Conservation (phyloP, 495 filamentous ascomycete species). For the Pseudevernia furfuracea region DNA sequence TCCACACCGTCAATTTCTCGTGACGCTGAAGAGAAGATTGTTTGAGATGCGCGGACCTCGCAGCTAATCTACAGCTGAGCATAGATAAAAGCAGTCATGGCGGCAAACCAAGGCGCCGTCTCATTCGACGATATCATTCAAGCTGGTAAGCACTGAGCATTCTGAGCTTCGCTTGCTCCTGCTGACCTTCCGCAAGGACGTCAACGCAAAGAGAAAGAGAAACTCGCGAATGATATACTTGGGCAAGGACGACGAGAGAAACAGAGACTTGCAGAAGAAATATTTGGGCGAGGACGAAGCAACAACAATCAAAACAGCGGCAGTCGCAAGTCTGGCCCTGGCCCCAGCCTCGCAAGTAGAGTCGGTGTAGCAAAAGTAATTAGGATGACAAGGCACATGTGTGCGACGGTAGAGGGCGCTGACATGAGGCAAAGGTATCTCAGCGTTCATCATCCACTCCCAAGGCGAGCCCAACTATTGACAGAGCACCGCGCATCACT, state of each 20-base stretch:
- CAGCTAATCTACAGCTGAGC: not conserved
- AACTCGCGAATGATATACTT: slow-evolving; percentile 9
- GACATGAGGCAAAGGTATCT: slow-evolving; percentile 21
- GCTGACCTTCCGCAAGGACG: slow-evolving; percentile 20
- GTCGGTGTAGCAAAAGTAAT: slow-evolving; percentile 65
- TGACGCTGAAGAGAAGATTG: not conserved
- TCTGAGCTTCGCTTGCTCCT: slow-evolving; percentile 1
- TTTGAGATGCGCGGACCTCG: not conserved
- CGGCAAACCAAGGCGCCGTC: slow-evolving; percentile 40
- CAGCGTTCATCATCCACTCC: slow-evolving; percentile 41
- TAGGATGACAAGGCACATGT: not conserved
- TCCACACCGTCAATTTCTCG: not conserved
- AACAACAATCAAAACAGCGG: slow-evolving; percentile 47
- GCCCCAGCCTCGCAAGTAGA: slow-evolving; percentile 63
- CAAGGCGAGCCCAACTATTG: slow-evolving; percentile 31
- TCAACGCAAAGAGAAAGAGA: slow-evolving; percentile 15
- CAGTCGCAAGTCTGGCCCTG: slow-evolving; percentile 38
- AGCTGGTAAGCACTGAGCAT: slow-evolving; percentile 39
- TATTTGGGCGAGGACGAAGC: slow-evolving; percentile 59
- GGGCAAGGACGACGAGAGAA: slow-evolving; percentile 49
- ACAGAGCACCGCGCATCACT: slow-evolving; percentile 25
- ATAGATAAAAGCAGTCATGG: slow-evolving; percentile 32
- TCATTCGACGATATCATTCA: slow-evolving; percentile 63
- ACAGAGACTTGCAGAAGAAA: slow-evolving; percentile 60
- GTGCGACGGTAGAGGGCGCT: slow-evolving; percentile 4